phyloP scores from a whole-genome alignment of 352 stramenopile genomes.

The Phytophthora megakarya region DNA sequence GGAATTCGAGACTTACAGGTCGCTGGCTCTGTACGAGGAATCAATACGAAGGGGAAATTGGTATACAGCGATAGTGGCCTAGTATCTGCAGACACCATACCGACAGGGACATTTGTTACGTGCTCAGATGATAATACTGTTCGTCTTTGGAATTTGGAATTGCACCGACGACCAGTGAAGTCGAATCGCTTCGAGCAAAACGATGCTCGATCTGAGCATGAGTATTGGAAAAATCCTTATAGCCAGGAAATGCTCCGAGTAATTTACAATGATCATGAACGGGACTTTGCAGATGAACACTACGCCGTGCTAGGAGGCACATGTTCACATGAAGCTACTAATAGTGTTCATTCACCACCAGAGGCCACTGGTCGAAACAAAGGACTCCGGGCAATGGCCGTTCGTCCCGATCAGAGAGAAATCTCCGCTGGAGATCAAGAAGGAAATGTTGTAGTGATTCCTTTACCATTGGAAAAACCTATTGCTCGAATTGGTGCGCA shows the following conservation, averaged over 20 bases:
- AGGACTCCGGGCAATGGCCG: conserved; percentile 45
- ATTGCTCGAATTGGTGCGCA: conserved; percentile 58
- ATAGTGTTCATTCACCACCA: conserved; percentile 51
- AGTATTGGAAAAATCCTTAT: conserved; percentile 66
- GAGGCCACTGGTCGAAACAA: conserved; percentile 45
- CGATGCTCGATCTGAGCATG: conserved; percentile 18
- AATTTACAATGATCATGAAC: conserved; percentile 61
- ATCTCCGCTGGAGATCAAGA: conserved; percentile 74
- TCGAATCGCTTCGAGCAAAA: conserved; percentile 33
- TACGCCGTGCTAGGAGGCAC: conserved; percentile 60
- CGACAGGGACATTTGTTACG: conserved; percentile 79
- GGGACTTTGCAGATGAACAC: conserved; percentile 50
- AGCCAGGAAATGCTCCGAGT: conserved; percentile 77
- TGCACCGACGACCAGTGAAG: conserved; percentile 51
- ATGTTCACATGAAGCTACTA: conserved; percentile 44
- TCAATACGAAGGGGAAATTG: conserved; percentile 64
- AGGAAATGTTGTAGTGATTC: conserved; percentile 65
- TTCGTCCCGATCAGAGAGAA: conserved; percentile 65
- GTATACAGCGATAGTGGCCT: conserved; percentile 44
- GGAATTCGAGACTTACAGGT: conserved; percentile 70
- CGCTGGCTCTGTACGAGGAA: conserved; percentile 48
- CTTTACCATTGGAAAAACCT: conserved; percentile 42
- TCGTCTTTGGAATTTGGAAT: conserved; percentile 85
- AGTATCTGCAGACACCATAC: conserved; percentile 31
- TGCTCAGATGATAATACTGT: conserved; percentile 89